Percentiles rank a stretch among this genome's conserved stretches.
These are phyloP conservation scores for Periconia sp. DNA, from an alignment of 2,329 filamentous ascomycete species.

Conservation along the genomic window DNA sequence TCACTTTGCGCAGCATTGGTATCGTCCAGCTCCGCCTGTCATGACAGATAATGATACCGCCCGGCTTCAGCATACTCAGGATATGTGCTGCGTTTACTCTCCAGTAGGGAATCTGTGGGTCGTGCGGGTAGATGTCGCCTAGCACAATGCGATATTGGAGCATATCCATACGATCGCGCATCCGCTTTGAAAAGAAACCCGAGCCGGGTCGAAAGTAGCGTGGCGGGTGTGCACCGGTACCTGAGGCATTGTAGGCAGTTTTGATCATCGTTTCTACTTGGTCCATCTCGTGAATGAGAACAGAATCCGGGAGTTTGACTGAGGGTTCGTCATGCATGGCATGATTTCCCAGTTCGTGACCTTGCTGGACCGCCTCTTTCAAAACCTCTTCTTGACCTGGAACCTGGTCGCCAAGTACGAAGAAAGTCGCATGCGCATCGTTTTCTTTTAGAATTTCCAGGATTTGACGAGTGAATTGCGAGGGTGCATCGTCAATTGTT, in stretches of 20 bases:
- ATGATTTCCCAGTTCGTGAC: conserved; percentile 74
- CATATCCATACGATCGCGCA: conserved; percentile 62
- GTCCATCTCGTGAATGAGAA: conserved; percentile 65
- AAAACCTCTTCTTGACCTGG: conserved; percentile 54
- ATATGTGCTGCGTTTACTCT: conserved; percentile 76
- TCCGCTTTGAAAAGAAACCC: conserved; percentile 75
- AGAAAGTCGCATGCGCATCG: conserved; percentile 78
- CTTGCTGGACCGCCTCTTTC: conserved; percentile 54
- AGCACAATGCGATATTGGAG: conserved; percentile 75
- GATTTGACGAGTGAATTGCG: conserved; percentile 70
- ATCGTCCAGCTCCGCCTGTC: conserved; percentile 81
- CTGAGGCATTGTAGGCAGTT: conserved; percentile 54
- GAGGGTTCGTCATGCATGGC: conserved; percentile 86
- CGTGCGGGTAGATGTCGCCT: conserved; percentile 85
- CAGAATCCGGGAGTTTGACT: conserved; percentile 58
- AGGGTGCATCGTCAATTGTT: conserved; percentile 86
- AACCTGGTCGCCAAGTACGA: conserved; percentile 81
- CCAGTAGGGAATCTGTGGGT: conserved; percentile 76
- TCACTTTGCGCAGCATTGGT: conserved; percentile 72
- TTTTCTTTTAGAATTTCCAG: conserved; percentile 65
- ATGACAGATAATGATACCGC: conserved; percentile 83
- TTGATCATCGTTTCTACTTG: conserved; percentile 64
- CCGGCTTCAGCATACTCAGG: conserved; percentile 74
- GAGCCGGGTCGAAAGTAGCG: conserved; percentile 82
- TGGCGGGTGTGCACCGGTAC: conserved; percentile 46